These are phyloP conservation scores for Ambrosia artemisiifolia DNA, from an alignment of 129 eudicot genomes.

Conservation along the genomic window DNA sequence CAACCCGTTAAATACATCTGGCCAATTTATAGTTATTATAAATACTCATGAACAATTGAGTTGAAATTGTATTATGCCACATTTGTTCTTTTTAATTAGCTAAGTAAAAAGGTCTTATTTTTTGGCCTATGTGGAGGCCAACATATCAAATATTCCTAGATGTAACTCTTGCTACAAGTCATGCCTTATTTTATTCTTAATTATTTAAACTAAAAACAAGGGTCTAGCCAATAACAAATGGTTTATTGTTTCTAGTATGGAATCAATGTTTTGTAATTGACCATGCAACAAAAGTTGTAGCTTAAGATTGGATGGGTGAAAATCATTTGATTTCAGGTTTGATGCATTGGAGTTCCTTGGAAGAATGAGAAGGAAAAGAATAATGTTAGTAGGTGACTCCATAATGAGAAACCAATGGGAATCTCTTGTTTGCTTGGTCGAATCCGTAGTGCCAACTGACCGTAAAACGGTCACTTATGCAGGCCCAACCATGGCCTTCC, in stretches of 20 bases:
- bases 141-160: too few relatives aligned
- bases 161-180: too few relatives aligned
- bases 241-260: neutral
- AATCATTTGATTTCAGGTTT: constrained; percentile 45
- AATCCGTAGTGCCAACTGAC: constrained; percentile 68
- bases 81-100: too few relatives aligned
- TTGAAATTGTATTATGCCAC: neutral
- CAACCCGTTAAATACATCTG: too few relatives aligned
- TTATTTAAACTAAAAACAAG: neutral
- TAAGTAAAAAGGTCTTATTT: too few relatives aligned
- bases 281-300: neutral
- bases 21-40: too few relatives aligned
- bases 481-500: constrained; percentile 89
- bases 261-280: neutral
- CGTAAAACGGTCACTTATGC: constrained; percentile 65
- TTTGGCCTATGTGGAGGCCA: too few relatives aligned
- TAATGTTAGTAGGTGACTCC: constrained; percentile 89
- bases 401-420: constrained; percentile 97
- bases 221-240: neutral
- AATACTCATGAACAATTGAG: too few relatives aligned
- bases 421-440: constrained; percentile 79
- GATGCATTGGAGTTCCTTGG: constrained; percentile 87
- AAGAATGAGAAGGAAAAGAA: constrained; percentile 78
- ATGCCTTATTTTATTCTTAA: too few relatives aligned
- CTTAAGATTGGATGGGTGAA: neutral